A percentile compares a stretch with the other conserved stretches of the same genome.
These are phyloP conservation scores for Ambrosiella cleistominuta DNA, from an alignment of 2,329 filamentous ascomycete genomes.

Conservation along the genomic window DNA sequence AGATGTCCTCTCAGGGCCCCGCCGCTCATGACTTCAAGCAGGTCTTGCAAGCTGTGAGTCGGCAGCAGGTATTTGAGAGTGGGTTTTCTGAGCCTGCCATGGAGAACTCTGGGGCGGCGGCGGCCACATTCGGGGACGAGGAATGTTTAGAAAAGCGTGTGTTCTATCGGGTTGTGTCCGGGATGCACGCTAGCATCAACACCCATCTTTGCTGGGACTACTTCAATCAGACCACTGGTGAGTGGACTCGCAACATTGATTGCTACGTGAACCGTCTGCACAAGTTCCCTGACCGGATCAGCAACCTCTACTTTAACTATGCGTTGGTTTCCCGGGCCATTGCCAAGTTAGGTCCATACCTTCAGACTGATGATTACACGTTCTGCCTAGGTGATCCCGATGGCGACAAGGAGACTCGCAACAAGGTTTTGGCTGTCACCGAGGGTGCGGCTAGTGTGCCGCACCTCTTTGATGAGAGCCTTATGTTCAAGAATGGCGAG, in stretches of 20 bases:
- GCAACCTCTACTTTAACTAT: conserved; percentile 98
- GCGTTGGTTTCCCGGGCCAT: conserved; percentile 84
- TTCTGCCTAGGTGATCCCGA: conserved; percentile 76
- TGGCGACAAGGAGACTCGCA: conserved; percentile 64
- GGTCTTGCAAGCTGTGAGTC: conserved; percentile 39
- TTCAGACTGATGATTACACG: conserved; percentile 53
- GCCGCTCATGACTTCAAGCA: conserved; percentile 44
- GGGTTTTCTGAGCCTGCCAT: conserved; percentile 30
- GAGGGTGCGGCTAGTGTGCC: conserved; percentile 49
- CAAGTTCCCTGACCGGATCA: conserved; percentile 71
- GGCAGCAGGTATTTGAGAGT: conserved; percentile 44
- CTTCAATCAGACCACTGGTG: conserved; percentile 80
- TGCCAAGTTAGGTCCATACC: conserved; percentile 69
- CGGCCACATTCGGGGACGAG: conserved; percentile 60
- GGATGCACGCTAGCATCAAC: conserved; percentile 96
- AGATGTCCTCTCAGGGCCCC: conserved; percentile 24
- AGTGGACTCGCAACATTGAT: conserved; percentile 77
- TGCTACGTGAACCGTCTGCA: conserved; percentile 85
- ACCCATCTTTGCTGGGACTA: conserved; percentile 94
- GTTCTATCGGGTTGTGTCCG: conserved; percentile 86
- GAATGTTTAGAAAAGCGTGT: conserved; percentile 97
- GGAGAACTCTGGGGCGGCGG: conserved; percentile 30
- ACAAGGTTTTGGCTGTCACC: conserved; percentile 63
- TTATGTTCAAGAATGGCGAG: conserved; percentile 78
- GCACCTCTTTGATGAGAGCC: conserved; percentile 79